Conservation (phyloP, 192 early-diverging fungal genomes). For the Podila minutissima region DNA sequence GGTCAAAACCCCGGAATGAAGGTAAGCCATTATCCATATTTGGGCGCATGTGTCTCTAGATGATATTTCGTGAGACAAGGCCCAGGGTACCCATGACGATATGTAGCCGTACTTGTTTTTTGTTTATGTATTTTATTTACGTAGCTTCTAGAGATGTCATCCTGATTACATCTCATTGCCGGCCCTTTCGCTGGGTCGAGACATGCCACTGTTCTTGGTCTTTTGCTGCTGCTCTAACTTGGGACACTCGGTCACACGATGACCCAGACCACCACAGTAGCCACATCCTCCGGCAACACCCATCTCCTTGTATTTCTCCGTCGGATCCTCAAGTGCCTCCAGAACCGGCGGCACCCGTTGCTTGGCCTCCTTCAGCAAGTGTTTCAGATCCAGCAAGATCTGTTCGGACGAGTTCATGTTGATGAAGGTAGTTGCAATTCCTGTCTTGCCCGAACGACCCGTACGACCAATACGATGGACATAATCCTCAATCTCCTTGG, state of each 20-base stretch:
- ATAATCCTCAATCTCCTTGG: conserved; percentile 99
- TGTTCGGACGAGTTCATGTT: conserved; percentile 93
- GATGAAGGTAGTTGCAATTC: conserved; percentile 97
- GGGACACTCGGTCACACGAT: conserved; percentile 89
- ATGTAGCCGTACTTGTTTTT: too few species aligned
- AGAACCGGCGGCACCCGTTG: conserved; percentile 92
- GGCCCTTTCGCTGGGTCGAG: conserved; percentile 41
- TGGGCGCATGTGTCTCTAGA: too few species aligned
- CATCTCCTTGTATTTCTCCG: conserved; percentile 83
- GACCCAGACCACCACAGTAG: conserved; percentile 95
- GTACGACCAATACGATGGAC: conserved; percentile 98
- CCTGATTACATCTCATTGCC: conserved; percentile 46
- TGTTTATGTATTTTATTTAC: too few species aligned
- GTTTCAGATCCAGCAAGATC: conserved; percentile 94
- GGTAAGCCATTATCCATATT: too few species aligned
- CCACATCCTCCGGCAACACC: conserved; percentile 81
- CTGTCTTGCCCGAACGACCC: conserved; percentile 95
- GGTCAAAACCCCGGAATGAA: too few species aligned
- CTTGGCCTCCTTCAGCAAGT: conserved; percentile 90
- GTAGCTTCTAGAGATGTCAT: neutral
- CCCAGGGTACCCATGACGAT: too few species aligned
- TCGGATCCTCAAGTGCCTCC: conserved; percentile 87
- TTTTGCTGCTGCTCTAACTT: conserved; percentile 80
- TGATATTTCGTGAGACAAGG: too few species aligned
- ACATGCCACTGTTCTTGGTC: conserved; percentile 48